Base-by-base conservation (phyloP, 2,329 filamentous ascomycete species). In the Penicillium sp. region DNA sequence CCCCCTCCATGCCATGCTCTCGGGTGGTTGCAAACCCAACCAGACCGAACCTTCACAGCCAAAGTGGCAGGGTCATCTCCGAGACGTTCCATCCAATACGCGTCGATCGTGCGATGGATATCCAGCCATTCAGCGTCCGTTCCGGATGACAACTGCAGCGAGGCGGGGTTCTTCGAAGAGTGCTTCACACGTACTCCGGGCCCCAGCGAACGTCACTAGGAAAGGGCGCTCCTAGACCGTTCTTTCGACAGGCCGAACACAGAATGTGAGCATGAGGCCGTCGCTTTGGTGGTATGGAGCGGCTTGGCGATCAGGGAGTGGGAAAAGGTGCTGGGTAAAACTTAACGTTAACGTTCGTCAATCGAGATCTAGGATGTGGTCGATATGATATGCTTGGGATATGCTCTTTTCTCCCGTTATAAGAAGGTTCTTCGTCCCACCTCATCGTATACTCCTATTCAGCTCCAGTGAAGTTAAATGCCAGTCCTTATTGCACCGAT, bases 21-120 rank as follows among this genome's bases (percentile, higher is more conserved):
- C 17, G 28, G 23, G 39, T 34, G 34, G 27, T 55, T 53, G 37
- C 31, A 45, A 55, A 50, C 31, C 26, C 44, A 39, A 27, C 50
- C 37, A 47, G 48, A 47, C 40, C 39, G 41, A 43, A 34, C 20
- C 29, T 37, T 37, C 31, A 33, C 16, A 35, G 39, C 20, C 11
- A 20, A 36, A 28, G 28, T 28, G 17, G 21, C 20, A 33, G 16
- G 32, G 23, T 41, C 29, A 34, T 43, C 40, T 52, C 50, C 50
- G 50, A 41, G 3, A 40, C 17, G 13, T 45, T 45, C 44, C 44
- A 50, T 35, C 48, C 52, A 52, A 53, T 55, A 43, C 44, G 37
- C 47, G 18, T 16, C 21, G 37, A n/a, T 27, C n/a, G 31, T 33
- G 33, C 20, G 13, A 39, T 14, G 5, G n/a, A 23, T 9, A 36